Base-by-base conservation (phyloP, 768 basidiomycete species). In the Tricholoma terreum region DNA sequence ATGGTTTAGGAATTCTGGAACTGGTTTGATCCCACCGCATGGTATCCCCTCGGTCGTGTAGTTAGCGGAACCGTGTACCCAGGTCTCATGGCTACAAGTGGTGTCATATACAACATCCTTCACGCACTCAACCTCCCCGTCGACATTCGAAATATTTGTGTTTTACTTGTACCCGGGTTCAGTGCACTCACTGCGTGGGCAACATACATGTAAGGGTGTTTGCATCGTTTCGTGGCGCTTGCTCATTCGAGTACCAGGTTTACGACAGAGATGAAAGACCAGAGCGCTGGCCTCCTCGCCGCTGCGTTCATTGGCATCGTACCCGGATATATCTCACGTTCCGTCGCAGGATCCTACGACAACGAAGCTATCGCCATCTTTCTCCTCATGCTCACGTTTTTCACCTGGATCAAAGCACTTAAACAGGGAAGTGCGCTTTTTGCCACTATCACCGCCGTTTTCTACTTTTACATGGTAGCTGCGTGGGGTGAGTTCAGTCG, bases 391-490 rank as follows among this genome's bases (percentile, higher is more conserved):
- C 92, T 94, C 74, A 98, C 97, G 4, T 98, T 99, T 75, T 98
- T 83, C 77, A 82, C 82, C 61, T 99, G 97, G 97, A 96, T 99
- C 71, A 92, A 90, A 65, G 95, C 97, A 22, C 78, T 98, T 54
- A 98, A 98, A 74, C 82, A 84, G 46, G 97, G 97, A 42, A 96
- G 93, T 58, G 94, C 93, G 1, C 83, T 96, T 58, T 97, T 85
- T 63, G 96, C 94, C 19, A 92, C 92, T 22, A 67, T 92, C 38
- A 87, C 97, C 45, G 97, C 95, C 15, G 75, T 98, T 3, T 98
- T 98, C 76, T 99, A 99, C 77, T 98, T 98, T 64, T 99, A 98
- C 82, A 99, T 99, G 97, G 97, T 99, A n/a, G 96, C 97, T 52
- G 97, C 97, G 30, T 99, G 97, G 97, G 97, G 96, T 90, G 65